Conservation (phyloP, 306 rosid species). For the Mimosa pudica region DNA sequence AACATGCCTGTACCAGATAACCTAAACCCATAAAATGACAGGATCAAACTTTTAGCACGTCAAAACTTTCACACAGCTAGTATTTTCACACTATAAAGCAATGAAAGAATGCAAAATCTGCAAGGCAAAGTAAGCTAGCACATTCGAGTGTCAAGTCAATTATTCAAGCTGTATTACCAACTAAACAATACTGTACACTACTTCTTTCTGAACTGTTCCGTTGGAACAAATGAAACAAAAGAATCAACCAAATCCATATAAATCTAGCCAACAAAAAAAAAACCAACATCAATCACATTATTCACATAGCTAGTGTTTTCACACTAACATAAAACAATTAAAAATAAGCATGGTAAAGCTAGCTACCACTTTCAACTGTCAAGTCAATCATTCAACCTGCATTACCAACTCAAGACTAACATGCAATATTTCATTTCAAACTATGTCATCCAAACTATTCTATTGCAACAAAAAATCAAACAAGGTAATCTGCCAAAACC, state of each 20-base stretch:
- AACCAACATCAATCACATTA: no score
- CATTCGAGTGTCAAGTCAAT: neutral
- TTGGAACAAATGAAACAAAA: neutral
- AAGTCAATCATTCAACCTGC: neutral
- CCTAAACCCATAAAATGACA: neutral
- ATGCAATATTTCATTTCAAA: no score
- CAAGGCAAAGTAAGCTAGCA: neutral
- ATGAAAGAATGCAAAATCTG: neutral
- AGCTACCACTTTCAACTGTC: neutral
- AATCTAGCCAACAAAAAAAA: conserved; percentile 10
- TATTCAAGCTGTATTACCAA: neutral
- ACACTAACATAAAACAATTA: no score
- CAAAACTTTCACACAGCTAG: neutral
- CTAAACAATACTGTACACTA: neutral
- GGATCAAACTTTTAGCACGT: neutral
- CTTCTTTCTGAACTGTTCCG: neutral
- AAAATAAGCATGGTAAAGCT: neutral
- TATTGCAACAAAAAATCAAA: no score
- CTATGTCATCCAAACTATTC: no score
- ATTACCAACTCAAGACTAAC: neutral
- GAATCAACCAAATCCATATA: conserved; percentile 15
- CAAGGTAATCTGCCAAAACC: no score
- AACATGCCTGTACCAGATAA: neutral
- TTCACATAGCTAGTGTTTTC: no score
- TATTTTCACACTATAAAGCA: neutral